phyloP scores from a whole-genome alignment of 176 grass and related monocot species.

The Aechmea fasciata region DNA sequence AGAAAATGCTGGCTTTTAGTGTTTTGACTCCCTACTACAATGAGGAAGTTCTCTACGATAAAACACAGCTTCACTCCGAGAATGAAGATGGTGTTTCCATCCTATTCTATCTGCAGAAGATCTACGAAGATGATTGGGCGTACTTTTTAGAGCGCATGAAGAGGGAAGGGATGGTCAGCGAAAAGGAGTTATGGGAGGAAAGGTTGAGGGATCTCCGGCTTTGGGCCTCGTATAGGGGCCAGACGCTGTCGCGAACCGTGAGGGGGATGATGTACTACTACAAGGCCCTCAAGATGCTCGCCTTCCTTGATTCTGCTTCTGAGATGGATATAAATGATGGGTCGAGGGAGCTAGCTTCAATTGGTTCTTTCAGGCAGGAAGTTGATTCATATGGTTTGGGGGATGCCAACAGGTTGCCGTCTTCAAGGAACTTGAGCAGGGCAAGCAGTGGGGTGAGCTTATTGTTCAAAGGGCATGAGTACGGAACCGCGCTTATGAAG shows the following conservation, averaged over 20 bases:
- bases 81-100: conserved; percentile 98
- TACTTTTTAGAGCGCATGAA: conserved; percentile 89
- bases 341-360: conserved; percentile 54
- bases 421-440: conserved; percentile 47
- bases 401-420: conserved; percentile 22
- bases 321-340: conserved; percentile 80
- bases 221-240: conserved; percentile 95
- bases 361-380: conserved; percentile 66
- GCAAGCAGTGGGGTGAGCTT: conserved; percentile 57
- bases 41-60: conserved; percentile 76
- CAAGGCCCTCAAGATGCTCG: conserved; percentile 96
- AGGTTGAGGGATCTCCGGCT: conserved; percentile 75
- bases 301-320: conserved; percentile 87
- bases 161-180: conserved; percentile 66
- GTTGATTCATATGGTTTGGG: conserved; percentile 38
- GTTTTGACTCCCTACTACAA: conserved; percentile 94
- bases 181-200: conserved; percentile 55
- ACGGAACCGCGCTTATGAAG: conserved; percentile 81
- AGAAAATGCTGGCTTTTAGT: conserved; percentile 88
- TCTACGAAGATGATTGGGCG: conserved; percentile 86
- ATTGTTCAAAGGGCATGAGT: conserved; percentile 82
- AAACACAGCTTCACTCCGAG: conserved; percentile 75
- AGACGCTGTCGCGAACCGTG: conserved; percentile 78
- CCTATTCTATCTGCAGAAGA: conserved; percentile 96
- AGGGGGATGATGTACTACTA: conserved; percentile 99